Conservation (phyloP, 1,284 basidiomycete genomes). For the Malassezia dermatis region DNA sequence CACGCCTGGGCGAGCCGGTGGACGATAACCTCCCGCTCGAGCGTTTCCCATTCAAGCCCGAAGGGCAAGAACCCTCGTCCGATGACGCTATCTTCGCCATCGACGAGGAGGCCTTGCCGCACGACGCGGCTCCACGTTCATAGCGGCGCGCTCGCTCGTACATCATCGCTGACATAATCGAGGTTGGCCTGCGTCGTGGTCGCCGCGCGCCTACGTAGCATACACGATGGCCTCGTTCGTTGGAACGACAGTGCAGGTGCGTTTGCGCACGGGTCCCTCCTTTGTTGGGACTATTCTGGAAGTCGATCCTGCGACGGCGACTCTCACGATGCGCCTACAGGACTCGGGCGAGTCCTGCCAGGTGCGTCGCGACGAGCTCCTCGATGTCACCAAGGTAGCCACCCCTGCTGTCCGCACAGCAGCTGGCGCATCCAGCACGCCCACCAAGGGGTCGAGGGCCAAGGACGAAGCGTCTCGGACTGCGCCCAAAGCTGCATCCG, state of each 20-base stretch:
- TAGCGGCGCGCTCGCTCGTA: not conserved
- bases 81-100: not conserved
- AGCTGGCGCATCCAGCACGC: not conserved
- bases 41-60: not conserved
- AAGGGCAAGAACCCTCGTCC: not conserved
- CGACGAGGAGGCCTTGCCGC: not conserved
- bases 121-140: not conserved
- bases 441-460: not conserved
- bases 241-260: slow-evolving; percentile 9
- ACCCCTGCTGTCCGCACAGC: not conserved
- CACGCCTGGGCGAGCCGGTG: slow-evolving; percentile 4
- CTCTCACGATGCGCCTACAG: not conserved
- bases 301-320: slow-evolving; percentile 6
- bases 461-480: not conserved
- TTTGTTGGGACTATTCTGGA: slow-evolving; percentile 2
- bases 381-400: slow-evolving; percentile 11
- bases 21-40: not conserved
- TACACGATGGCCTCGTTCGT: slow-evolving; percentile 11
- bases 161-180: not conserved
- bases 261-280: slow-evolving; percentile 3
- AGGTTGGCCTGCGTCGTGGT: not conserved
- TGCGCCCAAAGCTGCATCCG: not conserved
- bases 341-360: not conserved
- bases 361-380: slow-evolving; percentile 14
- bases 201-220: not conserved